Conservation (phyloP, 345 rosid genomes). For the Gossypium herbaceum region DNA sequence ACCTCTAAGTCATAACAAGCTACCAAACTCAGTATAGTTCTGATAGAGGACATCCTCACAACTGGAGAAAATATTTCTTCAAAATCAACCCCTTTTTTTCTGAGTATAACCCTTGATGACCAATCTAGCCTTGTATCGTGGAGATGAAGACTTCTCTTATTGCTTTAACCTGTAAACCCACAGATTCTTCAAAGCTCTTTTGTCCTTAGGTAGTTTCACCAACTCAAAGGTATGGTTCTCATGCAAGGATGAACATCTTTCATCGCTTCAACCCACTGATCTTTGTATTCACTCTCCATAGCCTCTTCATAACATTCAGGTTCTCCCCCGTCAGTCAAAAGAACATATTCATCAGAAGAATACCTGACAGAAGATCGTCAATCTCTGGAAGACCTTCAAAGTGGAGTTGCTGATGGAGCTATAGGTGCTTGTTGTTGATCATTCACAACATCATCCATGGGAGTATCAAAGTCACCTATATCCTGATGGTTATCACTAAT, state of each 20-base stretch:
- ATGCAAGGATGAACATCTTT: not conserved
- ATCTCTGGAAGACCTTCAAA: not conserved
- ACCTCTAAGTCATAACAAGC: too few species aligned
- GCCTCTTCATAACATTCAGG: not conserved
- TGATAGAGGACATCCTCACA: too few species aligned
- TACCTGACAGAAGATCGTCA: not conserved
- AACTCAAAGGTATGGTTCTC: not conserved
- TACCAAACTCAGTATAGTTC: too few species aligned
- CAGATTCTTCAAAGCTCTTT: not conserved
- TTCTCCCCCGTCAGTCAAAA: not conserved
- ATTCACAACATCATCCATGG: not conserved
- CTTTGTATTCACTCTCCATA: not conserved
- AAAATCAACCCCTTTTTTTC: too few species aligned
- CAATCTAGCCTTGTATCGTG: too few species aligned
- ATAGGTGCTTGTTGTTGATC: not conserved
- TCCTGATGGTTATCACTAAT: not conserved
- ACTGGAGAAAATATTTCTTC: too few species aligned
- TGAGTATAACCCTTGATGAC: too few species aligned
- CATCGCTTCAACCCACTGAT: not conserved
- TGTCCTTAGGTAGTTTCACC: not conserved
- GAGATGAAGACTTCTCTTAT: too few species aligned
- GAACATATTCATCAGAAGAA: not conserved
- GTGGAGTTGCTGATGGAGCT: not conserved
- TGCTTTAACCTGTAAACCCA: too few species aligned
- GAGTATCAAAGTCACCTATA: not conserved